Evolutionary conservation across 192 early-diverging fungal species (phyloP).

Genomic region (Backusella luteola): DNA sequence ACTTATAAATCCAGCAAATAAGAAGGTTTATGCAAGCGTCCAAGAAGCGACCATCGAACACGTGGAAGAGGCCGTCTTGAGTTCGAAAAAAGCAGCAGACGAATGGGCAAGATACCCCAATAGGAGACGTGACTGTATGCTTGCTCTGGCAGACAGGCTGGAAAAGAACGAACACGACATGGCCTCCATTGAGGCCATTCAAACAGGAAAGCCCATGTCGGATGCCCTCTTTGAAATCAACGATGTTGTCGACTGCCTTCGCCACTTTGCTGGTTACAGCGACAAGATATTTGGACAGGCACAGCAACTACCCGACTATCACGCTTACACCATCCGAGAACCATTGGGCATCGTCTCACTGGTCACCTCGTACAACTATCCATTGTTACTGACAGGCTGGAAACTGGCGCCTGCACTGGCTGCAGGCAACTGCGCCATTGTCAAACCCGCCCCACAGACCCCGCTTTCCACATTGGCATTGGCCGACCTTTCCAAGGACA

Average conservation of each 20-base stretch:
- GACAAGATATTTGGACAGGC: constrained; percentile 52
- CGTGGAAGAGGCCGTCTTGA: constrained; percentile 5
- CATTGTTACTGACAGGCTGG: constrained; percentile 60
- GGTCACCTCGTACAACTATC: constrained; percentile 75
- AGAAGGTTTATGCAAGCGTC: neutral
- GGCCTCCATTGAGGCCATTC: constrained; percentile 46
- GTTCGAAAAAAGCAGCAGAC: neutral
- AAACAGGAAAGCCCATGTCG: constrained; percentile 51
- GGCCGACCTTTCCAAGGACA: constrained; percentile 41
- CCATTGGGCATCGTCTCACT: constrained; percentile 70
- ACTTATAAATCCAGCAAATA: neutral
- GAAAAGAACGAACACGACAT: constrained; percentile 39
- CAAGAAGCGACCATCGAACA: constrained; percentile 13
- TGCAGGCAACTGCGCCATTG: constrained; percentile 61
- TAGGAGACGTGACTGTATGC: constrained; percentile 44
- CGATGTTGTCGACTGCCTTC: constrained; percentile 59
- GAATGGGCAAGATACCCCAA: constrained; percentile 6
- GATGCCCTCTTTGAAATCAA: constrained; percentile 49
- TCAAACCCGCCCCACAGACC: constrained; percentile 60
- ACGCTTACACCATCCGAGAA: constrained; percentile 47
- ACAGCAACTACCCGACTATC: constrained; percentile 33
- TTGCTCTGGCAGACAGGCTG: constrained; percentile 39
- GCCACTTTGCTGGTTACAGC: constrained; percentile 72
- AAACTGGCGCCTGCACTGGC: constrained; percentile 79
- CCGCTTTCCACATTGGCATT: constrained; percentile 55